Evolutionary conservation across 306 rosid genomes (phyloP).

Genomic region (Malus sieversii): DNA sequence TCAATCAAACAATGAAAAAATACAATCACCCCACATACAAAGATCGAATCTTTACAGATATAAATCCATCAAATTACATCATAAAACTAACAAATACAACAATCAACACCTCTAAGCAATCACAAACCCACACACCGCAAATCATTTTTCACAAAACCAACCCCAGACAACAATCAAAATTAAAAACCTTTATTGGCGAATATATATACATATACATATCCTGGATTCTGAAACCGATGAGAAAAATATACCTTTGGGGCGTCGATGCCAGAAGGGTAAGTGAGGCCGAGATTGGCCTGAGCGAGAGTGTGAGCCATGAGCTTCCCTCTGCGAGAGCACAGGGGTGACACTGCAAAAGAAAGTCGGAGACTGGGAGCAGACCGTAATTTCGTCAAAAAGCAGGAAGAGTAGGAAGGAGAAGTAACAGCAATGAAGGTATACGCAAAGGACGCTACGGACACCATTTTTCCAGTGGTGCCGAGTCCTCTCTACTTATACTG

Average conservation of each 20-base stretch:
- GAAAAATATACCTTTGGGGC: conserved; percentile 43
- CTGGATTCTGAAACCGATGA: background rate
- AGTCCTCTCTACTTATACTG: conserved; percentile 42
- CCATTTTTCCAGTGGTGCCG: conserved; percentile 34
- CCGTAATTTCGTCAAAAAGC: conserved; percentile 24
- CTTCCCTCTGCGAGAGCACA: conserved; percentile 28
- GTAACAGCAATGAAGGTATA: conserved; percentile 22
- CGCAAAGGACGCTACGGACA: conserved; percentile 42
- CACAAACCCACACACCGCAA: background rate
- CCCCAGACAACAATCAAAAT: background rate
- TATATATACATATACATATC: background rate
- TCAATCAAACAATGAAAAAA: background rate
- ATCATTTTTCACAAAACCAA: background rate
- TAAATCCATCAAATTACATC: background rate
- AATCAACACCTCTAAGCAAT: background rate
- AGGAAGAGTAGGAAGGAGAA: conserved; percentile 31
- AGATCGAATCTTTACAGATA: background rate
- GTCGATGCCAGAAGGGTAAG: conserved; percentile 50
- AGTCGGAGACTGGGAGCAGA: conserved; percentile 23
- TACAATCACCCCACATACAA: background rate
- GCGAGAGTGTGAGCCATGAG: conserved; percentile 78
- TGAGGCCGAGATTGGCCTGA: conserved; percentile 82
- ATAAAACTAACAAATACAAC: background rate
- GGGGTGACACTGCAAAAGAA: conserved; percentile 31
- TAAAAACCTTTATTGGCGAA: background rate